Evolutionary conservation across 768 basidiomycete species (phyloP), one percentile per base, ranked within the genome.

Genomic region (Dentipellis fragilis): DNA sequence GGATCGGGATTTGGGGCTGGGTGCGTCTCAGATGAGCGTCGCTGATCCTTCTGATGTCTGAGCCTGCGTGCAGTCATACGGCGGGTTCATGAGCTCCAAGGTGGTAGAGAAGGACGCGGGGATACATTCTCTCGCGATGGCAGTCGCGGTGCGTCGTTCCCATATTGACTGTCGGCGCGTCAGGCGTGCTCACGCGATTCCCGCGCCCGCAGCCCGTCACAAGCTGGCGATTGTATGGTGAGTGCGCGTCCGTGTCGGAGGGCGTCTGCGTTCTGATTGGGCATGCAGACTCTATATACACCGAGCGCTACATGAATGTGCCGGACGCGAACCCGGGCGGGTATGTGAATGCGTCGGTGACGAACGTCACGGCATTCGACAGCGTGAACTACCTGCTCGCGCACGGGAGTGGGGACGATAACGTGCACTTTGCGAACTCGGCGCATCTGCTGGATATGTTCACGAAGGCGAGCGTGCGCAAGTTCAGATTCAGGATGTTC

Each of bases 1-100:
- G 93, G 47, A 89, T 98, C 49, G 96, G 95, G 0, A 87, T 98
- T 51, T 97, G 94, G 94, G 96, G 96, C 45, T 98, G 96, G 95
- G 91, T 93, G 59, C 66, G 87, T 72, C 11, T 5, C 50, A 9
- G 36, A 36, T 19, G 10, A 6, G 17, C 11, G 22, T 45, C 48
- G 35, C 35, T 42, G 11, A 9, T 45, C 36, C 50, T 50, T 19
- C 55, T 51, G 29, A 42, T 49, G 38, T 42, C 35, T 49, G 12
- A 11, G 14, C 2, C 38, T 39, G 49, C 54, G 40, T 14, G 39
- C 62, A 94, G 94, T 93, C 89, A 9, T 97, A 93, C 64, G 95
- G 95, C 10, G 95, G 96, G 0, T 99, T 92, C 71, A 90, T 98
- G 87, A 87, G 88, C 54, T 81, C 87, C 56, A 98, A 98, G 67